phyloP scores from a whole-genome alignment of 805 yeast species.

The Cyberlindnera veronae region DNA sequence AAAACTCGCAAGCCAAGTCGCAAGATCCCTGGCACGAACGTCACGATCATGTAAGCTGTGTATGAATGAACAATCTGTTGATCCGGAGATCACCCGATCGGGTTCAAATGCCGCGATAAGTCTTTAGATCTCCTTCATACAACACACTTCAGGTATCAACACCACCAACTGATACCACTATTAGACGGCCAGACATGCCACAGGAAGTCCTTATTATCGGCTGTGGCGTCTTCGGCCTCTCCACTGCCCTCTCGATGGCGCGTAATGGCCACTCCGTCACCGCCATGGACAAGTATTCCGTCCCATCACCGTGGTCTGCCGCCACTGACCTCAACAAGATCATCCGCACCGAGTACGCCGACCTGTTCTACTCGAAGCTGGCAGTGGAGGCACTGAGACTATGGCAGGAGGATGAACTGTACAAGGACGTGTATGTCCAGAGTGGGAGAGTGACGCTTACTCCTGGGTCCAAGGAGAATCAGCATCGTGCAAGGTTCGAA shows the following conservation, averaged over 20 bases:
- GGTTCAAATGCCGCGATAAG: too few relatives aligned
- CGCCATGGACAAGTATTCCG: slow-evolving; percentile 38
- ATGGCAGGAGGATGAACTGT: slow-evolving; percentile 35
- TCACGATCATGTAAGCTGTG: too few relatives aligned
- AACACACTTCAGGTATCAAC: too few relatives aligned
- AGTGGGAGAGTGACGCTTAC: slow-evolving; percentile 41
- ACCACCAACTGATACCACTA: too few relatives aligned
- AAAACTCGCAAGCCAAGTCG: too few relatives aligned
- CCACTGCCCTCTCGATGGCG: slow-evolving; percentile 39
- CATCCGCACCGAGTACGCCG: slow-evolving; percentile 45
- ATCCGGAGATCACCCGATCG: too few relatives aligned
- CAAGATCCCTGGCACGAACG: too few relatives aligned
- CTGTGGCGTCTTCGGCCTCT: slow-evolving; percentile 46
- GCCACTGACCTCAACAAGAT: slow-evolving; percentile 48
- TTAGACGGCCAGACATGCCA: too few relatives aligned
- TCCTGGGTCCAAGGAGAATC: slow-evolving; percentile 28
- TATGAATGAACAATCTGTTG: too few relatives aligned
- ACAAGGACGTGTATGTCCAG: slow-evolving; percentile 33
- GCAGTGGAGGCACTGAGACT: slow-evolving; percentile 41
- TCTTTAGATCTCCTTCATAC: too few relatives aligned
- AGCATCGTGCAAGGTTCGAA: slow-evolving; percentile 36
- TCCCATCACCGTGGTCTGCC: slow-evolving; percentile 46
- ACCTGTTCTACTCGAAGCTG: slow-evolving; percentile 38
- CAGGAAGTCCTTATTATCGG: slow-evolving; percentile 28
- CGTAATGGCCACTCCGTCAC: slow-evolving; percentile 30